These are phyloP conservation scores for Pilatotrama ljubarskyi DNA, from an alignment of 768 basidiomycete species.

Conservation along the genomic window DNA sequence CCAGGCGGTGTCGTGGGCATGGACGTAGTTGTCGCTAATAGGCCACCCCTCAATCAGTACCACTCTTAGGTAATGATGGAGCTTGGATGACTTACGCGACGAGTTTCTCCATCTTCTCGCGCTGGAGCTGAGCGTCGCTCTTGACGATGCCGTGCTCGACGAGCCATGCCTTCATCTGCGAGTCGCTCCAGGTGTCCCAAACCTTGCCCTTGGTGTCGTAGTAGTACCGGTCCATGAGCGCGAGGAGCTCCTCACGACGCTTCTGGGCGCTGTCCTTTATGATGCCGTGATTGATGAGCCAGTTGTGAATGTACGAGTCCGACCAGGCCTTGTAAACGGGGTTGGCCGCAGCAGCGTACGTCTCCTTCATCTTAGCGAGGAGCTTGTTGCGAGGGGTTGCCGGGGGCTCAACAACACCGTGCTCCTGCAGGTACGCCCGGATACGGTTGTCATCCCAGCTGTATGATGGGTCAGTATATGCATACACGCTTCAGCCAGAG, in stretches of 20 bases:
- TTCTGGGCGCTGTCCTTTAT: constrained; percentile 64
- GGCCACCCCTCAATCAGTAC: background rate
- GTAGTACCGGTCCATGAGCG: constrained; percentile 78
- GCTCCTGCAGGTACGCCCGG: constrained; percentile 69
- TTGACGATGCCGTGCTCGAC: constrained; percentile 73
- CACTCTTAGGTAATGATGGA: background rate
- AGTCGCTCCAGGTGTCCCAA: constrained; percentile 71
- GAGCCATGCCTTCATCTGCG: constrained; percentile 76
- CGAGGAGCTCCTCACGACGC: constrained; percentile 56
- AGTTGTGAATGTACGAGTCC: constrained; percentile 78
- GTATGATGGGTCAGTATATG: background rate
- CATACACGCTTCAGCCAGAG: too few relatives aligned
- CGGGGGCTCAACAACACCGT: constrained; percentile 68
- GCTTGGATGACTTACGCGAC: constrained; percentile 49
- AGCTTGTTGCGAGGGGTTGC: constrained; percentile 64
- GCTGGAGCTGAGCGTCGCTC: constrained; percentile 60
- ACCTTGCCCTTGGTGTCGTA: constrained; percentile 42
- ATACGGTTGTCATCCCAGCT: constrained; percentile 76
- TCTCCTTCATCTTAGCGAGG: constrained; percentile 62
- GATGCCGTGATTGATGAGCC: constrained; percentile 81
- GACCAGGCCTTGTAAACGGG: constrained; percentile 87
- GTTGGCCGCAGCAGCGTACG: constrained; percentile 60
- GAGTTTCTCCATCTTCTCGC: constrained; percentile 78
- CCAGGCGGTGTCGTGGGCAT: constrained; percentile 61
- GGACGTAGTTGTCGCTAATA: constrained; percentile 67